Evolutionary conservation across 306 rosid genomes (phyloP), one percentile per base, ranked within the genome.

Genomic region (Cucumis hystrix): DNA sequence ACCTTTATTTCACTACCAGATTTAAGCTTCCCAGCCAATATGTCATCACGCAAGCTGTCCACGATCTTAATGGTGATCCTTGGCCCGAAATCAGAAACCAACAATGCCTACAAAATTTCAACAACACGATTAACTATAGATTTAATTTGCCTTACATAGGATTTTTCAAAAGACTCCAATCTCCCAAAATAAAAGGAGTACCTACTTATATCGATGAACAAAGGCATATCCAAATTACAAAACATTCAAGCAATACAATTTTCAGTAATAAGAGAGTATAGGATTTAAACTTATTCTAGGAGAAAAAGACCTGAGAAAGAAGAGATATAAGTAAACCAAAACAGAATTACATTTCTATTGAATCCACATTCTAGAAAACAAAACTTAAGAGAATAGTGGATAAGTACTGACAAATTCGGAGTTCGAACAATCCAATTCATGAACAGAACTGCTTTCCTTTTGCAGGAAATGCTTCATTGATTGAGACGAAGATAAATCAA

Each of bases 1-100:
- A 92, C 97, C 97, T 95, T 95, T 37, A 92, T 91, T 85, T 95
- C 99, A 81, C 79, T 87, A 80, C 98, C 97, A 30, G 99, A 95
- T 87, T 95, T 90, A 64, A 92, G 93, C 86, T 88, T 95, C 79
- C 99, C 97, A 1, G 96, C 87, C 17, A 84, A 81, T 72, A 95
- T 92, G 65, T 92, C 96, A 78, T 86, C 92, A 6, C 99, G 89
- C 87, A 92, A 86, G 77, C 82, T 85, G 81, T 95, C 99, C 82
- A 95, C 99, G 51, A 95, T 95, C 82, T 91, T 89, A 10, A 90
- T 77, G 16, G 97, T 95, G 59, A 92, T 92, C 83, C 45, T 95
- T 4, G 96, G 99, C 15, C 97, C 97, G 62, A 95, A 95, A 85
- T 95, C 99, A 65, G 99, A 90, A 52, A 95, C 92, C 72, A 89